Evolutionary conservation across 2,329 filamentous ascomycete genomes (phyloP).

Genomic region (Fusarium veterinarium): DNA sequence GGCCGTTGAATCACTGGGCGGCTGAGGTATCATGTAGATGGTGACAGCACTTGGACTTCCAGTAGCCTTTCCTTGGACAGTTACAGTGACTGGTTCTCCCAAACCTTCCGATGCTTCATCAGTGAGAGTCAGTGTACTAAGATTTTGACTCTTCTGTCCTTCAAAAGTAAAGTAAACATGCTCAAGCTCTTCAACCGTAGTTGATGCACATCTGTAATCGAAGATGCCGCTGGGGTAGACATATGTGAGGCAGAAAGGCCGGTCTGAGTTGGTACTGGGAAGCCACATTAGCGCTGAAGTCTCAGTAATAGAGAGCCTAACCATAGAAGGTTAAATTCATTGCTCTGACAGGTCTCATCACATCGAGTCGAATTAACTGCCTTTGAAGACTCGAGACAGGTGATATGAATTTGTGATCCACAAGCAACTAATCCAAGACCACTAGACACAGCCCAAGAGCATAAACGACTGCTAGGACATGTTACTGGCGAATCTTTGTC

Average conservation of each 20-base stretch:
- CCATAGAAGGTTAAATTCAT: neutral
- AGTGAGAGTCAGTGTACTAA: neutral
- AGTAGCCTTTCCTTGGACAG: too few species aligned
- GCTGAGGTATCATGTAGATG: too few species aligned
- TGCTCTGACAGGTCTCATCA: neutral
- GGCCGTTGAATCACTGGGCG: too few species aligned
- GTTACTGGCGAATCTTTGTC: neutral
- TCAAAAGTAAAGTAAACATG: fast-evolving
- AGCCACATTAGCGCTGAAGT: neutral
- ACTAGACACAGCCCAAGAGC: neutral
- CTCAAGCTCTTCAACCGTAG: fast-evolving
- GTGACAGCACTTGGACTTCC: too few species aligned
- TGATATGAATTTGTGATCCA: fast-evolving
- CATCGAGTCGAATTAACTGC: neutral
- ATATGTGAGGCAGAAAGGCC: neutral
- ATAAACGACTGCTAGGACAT: neutral
- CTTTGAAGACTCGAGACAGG: fast-evolving
- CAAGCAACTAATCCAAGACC: neutral
- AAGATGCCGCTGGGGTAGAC: neutral
- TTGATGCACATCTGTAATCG: neutral
- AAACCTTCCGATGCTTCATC: neutral
- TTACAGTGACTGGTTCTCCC: too few species aligned
- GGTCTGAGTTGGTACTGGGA: neutral
- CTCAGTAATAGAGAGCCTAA: fast-evolving
- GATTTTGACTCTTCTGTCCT: neutral